Conservation (phyloP, 2,329 filamentous ascomycete species). For the Pseudogymnoascus sp. region DNA sequence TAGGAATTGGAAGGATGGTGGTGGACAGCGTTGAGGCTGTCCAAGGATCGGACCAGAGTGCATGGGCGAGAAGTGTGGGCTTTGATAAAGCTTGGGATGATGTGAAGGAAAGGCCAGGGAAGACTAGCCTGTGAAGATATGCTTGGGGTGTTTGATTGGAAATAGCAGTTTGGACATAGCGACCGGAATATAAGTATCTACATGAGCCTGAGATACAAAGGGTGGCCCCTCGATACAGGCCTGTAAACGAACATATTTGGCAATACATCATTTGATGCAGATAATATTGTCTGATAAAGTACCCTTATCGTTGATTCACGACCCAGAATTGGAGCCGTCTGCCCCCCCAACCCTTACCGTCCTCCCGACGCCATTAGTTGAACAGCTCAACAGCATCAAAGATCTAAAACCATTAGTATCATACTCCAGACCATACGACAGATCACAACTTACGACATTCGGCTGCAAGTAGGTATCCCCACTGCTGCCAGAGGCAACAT, state of each 20-base stretch:
- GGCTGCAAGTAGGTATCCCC: conserved; percentile 50
- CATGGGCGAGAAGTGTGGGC: conserved; percentile 57
- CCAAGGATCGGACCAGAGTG: conserved; percentile 27
- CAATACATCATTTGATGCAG: too few relatives aligned
- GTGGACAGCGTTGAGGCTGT: conserved; percentile 52
- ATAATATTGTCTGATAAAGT: background rate
- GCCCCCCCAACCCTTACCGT: too few relatives aligned
- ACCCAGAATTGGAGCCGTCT: background rate
- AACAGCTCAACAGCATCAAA: conserved; percentile 8
- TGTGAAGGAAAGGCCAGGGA: conserved; percentile 19
- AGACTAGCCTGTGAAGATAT: conserved; percentile 15
- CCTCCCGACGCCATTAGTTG: background rate
- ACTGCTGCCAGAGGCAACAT: conserved; percentile 50
- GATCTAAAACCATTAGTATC: background rate
- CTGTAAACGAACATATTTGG: too few relatives aligned
- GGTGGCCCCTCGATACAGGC: background rate
- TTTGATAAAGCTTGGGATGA: conserved; percentile 59
- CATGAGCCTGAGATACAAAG: background rate
- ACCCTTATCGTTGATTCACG: background rate
- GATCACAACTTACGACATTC: conserved; percentile 39
- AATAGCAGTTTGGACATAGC: background rate
- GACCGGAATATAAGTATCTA: background rate
- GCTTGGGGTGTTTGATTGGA: background rate
- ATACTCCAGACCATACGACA: background rate
- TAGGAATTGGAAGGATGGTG: conserved; percentile 52